These are phyloP conservation scores for Friedmanniomyces endolithicus DNA, from an alignment of 495 filamentous ascomycete species.

Conservation along the genomic window DNA sequence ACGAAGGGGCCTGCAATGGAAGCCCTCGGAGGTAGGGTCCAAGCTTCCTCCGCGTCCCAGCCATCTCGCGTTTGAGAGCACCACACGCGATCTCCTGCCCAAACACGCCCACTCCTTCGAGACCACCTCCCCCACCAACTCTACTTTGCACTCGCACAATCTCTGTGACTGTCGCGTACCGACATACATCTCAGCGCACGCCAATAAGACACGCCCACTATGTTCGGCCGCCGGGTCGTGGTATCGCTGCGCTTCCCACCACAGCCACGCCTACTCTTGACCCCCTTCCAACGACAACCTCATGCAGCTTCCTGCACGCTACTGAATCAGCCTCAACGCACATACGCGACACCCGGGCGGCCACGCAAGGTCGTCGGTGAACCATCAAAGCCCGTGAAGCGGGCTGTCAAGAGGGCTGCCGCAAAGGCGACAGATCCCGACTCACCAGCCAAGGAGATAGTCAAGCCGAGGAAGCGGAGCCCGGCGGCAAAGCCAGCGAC, in stretches of 20 bases:
- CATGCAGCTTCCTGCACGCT: constrained; percentile 1
- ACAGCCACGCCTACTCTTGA: constrained; percentile 1
- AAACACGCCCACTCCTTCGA: background rate
- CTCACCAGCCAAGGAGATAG: constrained; percentile 10
- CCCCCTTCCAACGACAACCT: background rate
- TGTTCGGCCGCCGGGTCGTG: constrained; percentile 15
- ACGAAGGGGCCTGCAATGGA: too few relatives aligned
- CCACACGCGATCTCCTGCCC: too few relatives aligned
- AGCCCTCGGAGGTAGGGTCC: too few relatives aligned
- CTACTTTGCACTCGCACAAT: background rate
- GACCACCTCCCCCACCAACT: background rate
- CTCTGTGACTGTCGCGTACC: background rate
- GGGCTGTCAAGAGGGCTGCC: constrained; percentile 11
- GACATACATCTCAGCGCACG: background rate
- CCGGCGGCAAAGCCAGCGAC: constrained; percentile 8
- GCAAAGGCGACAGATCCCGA: constrained; percentile 2
- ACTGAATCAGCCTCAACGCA: background rate
- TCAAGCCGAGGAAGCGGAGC: constrained; percentile 6
- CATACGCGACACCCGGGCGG: constrained; percentile 16
- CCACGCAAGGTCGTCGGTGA: constrained; percentile 15
- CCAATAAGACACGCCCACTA: background rate
- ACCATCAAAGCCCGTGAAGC: constrained; percentile 12
- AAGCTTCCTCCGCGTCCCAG: too few relatives aligned
- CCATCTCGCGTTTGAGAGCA: too few relatives aligned
- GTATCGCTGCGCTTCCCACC: constrained; percentile 4